phyloP scores from a whole-genome alignment of 805 yeast species.

The Zygotorulaspora danielsina region DNA sequence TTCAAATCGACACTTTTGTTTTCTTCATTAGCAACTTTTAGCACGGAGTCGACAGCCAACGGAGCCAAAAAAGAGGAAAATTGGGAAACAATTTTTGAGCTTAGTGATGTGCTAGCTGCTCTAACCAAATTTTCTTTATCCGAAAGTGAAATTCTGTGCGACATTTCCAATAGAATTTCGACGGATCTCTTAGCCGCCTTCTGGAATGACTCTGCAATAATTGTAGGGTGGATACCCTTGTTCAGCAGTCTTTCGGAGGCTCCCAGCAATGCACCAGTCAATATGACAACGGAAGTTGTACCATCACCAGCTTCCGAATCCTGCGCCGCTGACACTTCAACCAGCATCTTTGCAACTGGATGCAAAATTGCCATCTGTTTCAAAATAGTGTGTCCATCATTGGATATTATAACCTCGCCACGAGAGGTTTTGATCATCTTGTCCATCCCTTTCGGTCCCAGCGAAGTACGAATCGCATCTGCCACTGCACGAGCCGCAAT shows the following conservation, averaged over 20 bases:
- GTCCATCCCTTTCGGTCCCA: conserved; percentile 99
- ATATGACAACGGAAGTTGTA: conserved; percentile 93
- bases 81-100: conserved; percentile 94
- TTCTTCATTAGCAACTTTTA: conserved; percentile 61
- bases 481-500: conserved; percentile 93
- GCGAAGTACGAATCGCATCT: conserved; percentile 89
- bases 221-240: conserved; percentile 92
- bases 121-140: conserved; percentile 81
- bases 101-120: conserved; percentile 92
- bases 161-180: conserved; percentile 78
- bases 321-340: conserved; percentile 95
- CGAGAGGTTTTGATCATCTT: conserved; percentile 93
- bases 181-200: conserved; percentile 81
- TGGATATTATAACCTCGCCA: conserved; percentile 91
- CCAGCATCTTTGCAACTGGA: conserved; percentile 98
- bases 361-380: conserved; percentile 98
- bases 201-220: conserved; percentile 90
- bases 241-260: conserved; percentile 90
- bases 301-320: conserved; percentile 99
- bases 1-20: conserved; percentile 73
- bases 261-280: conserved; percentile 89
- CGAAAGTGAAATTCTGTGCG: conserved; percentile 67
- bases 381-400: conserved; percentile 96
- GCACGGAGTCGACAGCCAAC: conserved; percentile 87
- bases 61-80: conserved; percentile 84